phyloP scores from a whole-genome alignment of 345 rosid species.

The Gossypium longicalyx region DNA sequence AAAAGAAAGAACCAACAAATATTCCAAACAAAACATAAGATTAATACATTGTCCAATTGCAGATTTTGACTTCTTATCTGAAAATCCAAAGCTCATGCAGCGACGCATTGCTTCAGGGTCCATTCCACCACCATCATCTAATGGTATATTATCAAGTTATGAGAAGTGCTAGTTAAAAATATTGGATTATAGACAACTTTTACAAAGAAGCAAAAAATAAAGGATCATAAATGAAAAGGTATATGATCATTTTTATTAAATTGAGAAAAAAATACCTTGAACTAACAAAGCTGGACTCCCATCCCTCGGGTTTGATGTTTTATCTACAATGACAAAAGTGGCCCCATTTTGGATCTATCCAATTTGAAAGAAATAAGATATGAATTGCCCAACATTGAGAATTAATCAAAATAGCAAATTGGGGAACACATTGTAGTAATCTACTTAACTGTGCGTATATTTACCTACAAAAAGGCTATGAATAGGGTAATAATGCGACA shows the following conservation, averaged over 20 bases:
- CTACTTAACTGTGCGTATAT: constrained; percentile 8
- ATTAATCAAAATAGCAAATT: constrained; percentile 10
- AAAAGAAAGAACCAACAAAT: constrained; percentile 16
- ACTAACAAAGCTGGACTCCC: constrained; percentile 64
- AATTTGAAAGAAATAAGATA: constrained; percentile 27
- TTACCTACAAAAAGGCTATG: constrained; percentile 14
- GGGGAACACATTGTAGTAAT: constrained; percentile 19
- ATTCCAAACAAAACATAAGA: constrained; percentile 18
- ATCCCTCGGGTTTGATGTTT: constrained; percentile 69
- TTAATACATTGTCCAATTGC: constrained; percentile 80
- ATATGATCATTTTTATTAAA: not conserved
- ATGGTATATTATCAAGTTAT: constrained; percentile 13
- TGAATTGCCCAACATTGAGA: constrained; percentile 31
- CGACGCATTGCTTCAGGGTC: constrained; percentile 76
- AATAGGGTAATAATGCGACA: constrained; percentile 5
- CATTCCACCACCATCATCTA: constrained; percentile 99
- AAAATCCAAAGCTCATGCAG: constrained; percentile 97
- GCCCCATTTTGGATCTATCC: constrained; percentile 96
- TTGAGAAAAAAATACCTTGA: constrained; percentile 52
- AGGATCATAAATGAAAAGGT: not conserved
- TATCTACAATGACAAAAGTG: constrained; percentile 88
- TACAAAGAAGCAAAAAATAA: not conserved
- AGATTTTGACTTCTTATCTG: constrained; percentile 67
- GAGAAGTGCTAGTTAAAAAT: constrained; percentile 9
- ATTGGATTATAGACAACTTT: not conserved